phyloP scores from a whole-genome alignment of 2,329 filamentous ascomycete genomes.

The Helotiales sp. region DNA sequence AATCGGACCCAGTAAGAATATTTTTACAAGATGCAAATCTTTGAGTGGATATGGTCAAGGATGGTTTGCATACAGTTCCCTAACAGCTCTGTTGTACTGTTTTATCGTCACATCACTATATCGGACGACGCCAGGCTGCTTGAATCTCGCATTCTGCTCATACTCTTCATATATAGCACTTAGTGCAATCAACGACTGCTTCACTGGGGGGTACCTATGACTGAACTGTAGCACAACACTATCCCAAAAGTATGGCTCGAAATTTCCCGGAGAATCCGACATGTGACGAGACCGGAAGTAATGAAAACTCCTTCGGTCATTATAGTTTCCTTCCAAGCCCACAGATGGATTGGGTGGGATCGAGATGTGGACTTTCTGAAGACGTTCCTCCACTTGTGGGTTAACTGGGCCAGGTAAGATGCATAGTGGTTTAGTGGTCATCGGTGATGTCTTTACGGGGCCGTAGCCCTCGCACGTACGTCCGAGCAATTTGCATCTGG shows the following conservation, averaged over 20 bases:
- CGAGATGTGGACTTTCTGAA: not conserved
- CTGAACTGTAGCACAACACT: conserved; percentile 22
- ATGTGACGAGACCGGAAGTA: conserved; percentile 31
- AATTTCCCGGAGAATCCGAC: conserved; percentile 29
- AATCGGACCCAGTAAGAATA: too few relatives aligned
- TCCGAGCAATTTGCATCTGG: conserved; percentile 10
- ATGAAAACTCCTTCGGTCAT: conserved; percentile 31
- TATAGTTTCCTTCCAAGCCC: conserved; percentile 15
- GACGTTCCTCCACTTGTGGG: not conserved
- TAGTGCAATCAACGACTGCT: conserved; percentile 20
- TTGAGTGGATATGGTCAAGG: too few relatives aligned
- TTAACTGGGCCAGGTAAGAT: not conserved
- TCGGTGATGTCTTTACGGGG: too few relatives aligned
- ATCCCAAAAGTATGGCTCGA: conserved; percentile 31
- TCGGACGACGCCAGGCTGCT: not conserved
- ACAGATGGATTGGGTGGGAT: not conserved
- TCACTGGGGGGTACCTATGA: conserved; percentile 20
- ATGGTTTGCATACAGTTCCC: too few relatives aligned
- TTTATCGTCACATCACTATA: conserved; percentile 6
- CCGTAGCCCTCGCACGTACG: conserved; percentile 17
- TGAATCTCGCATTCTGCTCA: not conserved
- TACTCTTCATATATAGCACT: conserved; percentile 25
- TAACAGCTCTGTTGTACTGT: conserved; percentile 29
- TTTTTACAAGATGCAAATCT: too few relatives aligned
- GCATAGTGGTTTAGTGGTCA: too few relatives aligned